Evolutionary conservation across 2,329 filamentous ascomycete species (phyloP).

Genomic region (Purpureocillium lavendulum): DNA sequence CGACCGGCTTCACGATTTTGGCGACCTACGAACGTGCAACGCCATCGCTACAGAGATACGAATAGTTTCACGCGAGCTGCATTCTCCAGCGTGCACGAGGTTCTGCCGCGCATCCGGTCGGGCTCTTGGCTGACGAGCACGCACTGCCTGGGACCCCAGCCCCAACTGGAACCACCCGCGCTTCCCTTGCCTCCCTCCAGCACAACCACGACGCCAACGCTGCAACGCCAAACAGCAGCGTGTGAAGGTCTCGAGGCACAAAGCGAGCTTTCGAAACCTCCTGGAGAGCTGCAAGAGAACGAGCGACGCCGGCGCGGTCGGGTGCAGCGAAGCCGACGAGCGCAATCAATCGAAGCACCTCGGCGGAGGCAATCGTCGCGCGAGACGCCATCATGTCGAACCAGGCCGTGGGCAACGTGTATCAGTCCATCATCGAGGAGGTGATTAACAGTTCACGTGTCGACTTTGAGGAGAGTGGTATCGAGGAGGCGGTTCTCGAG

Average conservation of each 20-base stretch:
- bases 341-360: neutral
- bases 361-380: constrained; percentile 3
- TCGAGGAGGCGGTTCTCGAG: constrained; percentile 78
- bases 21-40: constrained; percentile 4
- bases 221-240: neutral
- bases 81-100: too few relatives aligned
- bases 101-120: too few relatives aligned
- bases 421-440: constrained; percentile 69
- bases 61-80: too few relatives aligned
- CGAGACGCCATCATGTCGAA: constrained; percentile 44
- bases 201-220: too few relatives aligned
- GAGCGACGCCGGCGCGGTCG: neutral
- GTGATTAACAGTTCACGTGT: constrained; percentile 87
- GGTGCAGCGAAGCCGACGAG: neutral
- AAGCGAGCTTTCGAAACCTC: neutral
- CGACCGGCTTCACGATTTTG: constrained; percentile 7
- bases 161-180: too few relatives aligned
- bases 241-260: neutral
- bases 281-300: neutral
- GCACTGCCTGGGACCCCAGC: too few relatives aligned
- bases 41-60: too few relatives aligned
- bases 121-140: too few relatives aligned
- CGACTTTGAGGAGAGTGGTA: constrained; percentile 94
- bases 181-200: too few relatives aligned
- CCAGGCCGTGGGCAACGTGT: constrained; percentile 63